These are phyloP conservation scores for Cordia subcordata DNA, from an alignment of 257 asterid species.

Conservation along the genomic window DNA sequence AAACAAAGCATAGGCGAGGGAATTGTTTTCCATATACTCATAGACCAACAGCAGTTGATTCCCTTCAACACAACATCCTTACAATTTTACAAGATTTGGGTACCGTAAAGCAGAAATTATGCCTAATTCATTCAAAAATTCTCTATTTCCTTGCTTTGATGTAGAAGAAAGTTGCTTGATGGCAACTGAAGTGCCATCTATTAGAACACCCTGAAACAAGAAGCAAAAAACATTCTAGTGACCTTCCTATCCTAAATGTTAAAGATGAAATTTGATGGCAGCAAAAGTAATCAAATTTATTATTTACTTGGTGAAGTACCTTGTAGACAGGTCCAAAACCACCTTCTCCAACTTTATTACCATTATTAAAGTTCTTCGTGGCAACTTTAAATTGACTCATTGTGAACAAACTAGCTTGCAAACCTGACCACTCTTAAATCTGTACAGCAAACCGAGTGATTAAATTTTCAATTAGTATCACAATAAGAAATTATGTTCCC, in stretches of 20 bases:
- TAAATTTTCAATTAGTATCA: neutral
- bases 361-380: conserved; percentile 41
- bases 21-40: conserved; percentile 66
- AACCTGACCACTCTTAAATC: conserved; percentile 50
- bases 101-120: conserved; percentile 60
- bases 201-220: conserved; percentile 41
- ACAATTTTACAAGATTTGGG: conserved; percentile 56
- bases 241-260: neutral
- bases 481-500: too few relatives aligned
- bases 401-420: conserved; percentile 44
- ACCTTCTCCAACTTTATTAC: conserved; percentile 65
- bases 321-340: conserved; percentile 68
- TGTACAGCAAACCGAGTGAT: conserved; percentile 34
- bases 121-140: conserved; percentile 59
- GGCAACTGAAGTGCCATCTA: conserved; percentile 50
- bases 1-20: conserved; percentile 49
- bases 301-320: conserved; percentile 26
- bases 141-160: conserved; percentile 66
- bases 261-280: conserved; percentile 1
- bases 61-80: conserved; percentile 70
- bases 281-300: neutral
- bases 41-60: conserved; percentile 54
- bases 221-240: neutral
- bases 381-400: conserved; percentile 60
- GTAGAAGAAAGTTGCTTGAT: conserved; percentile 61